phyloP scores from a whole-genome alignment of 805 yeast species.

The Spencermartinsiella europaea region DNA sequence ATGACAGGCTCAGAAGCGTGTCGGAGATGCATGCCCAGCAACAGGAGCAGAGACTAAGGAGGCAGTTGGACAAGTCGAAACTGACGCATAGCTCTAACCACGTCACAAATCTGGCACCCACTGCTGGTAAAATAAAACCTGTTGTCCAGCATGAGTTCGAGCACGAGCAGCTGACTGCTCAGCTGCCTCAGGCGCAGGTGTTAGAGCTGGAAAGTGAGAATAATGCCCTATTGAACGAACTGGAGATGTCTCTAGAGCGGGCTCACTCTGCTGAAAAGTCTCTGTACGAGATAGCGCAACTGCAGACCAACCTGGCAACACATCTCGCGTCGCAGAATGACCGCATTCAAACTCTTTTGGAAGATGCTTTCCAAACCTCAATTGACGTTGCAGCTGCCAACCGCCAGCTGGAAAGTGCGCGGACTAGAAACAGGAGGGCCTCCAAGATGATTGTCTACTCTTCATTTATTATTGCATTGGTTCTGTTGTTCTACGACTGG shows the following conservation, averaged over 20 bases:
- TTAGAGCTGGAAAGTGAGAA: slow-evolving; percentile 34
- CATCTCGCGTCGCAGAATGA: slow-evolving; percentile 72
- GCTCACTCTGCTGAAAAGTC: slow-evolving; percentile 37
- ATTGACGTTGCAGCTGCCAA: slow-evolving; percentile 68
- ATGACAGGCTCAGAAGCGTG: slow-evolving; percentile 26
- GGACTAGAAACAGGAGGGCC: slow-evolving; percentile 55
- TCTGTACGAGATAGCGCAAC: slow-evolving; percentile 57
- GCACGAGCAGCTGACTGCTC: neutral
- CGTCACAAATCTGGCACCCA: slow-evolving; percentile 2
- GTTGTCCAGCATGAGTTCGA: neutral
- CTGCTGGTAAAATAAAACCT: neutral
- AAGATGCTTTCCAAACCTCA: slow-evolving; percentile 62
- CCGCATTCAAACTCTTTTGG: slow-evolving; percentile 55
- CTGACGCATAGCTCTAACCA: slow-evolving; percentile 12
- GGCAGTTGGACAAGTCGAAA: slow-evolving; percentile 26
- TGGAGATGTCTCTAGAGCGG: slow-evolving; percentile 32
- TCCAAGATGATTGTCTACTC: slow-evolving; percentile 52
- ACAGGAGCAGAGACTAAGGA: slow-evolving; percentile 31
- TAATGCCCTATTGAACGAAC: slow-evolving; percentile 32
- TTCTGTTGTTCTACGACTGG: slow-evolving; percentile 43
- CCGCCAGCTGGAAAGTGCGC: slow-evolving; percentile 61
- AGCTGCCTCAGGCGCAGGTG: slow-evolving; percentile 19
- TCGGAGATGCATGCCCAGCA: slow-evolving; percentile 31
- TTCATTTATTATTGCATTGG: slow-evolving; percentile 51
- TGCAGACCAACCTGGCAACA: slow-evolving; percentile 68